phyloP scores from a whole-genome alignment of 768 basidiomycete species.

The Jaapia argillacea region DNA sequence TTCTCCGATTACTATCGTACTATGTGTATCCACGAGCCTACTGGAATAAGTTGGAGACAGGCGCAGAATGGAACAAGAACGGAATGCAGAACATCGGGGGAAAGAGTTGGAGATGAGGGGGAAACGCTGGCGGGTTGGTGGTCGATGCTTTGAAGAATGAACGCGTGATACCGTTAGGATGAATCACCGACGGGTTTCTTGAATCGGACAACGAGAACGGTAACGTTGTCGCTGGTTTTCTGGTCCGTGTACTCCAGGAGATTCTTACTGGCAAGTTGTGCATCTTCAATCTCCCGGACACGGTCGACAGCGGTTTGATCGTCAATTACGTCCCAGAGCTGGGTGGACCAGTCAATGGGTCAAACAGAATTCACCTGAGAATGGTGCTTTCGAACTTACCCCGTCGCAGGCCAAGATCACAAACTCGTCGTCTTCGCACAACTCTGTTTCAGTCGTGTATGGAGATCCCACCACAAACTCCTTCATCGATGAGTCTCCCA shows the following conservation, averaged over 20 bases:
- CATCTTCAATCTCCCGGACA: conserved; percentile 58
- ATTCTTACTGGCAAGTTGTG: conserved; percentile 71
- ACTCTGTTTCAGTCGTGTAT: conserved; percentile 94
- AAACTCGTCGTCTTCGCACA: conserved; percentile 89
- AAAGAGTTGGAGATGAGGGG: too few relatives aligned
- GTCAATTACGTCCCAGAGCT: conserved; percentile 91
- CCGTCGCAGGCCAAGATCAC: conserved; percentile 96
- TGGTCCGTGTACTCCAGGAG: conserved; percentile 78
- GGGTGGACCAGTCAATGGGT: neutral
- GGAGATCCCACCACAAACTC: conserved; percentile 98
- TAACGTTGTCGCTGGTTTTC: conserved; percentile 91
- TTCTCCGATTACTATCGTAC: too few relatives aligned
- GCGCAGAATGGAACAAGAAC: too few relatives aligned
- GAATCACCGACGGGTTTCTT: conserved; percentile 29
- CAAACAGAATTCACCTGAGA: neutral
- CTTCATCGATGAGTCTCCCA: conserved; percentile 98
- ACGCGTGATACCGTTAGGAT: too few relatives aligned
- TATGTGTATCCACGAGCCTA: too few relatives aligned
- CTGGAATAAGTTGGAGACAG: too few relatives aligned
- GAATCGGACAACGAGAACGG: conserved; percentile 83
- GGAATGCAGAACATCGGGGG: too few relatives aligned
- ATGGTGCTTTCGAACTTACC: conserved; percentile 63
- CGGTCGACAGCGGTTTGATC: conserved; percentile 90
- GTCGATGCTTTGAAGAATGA: too few relatives aligned
- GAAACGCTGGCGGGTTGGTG: too few relatives aligned